Evolutionary conservation across 805 yeast species (phyloP).

Genomic region (Kuraishia piskuri): DNA sequence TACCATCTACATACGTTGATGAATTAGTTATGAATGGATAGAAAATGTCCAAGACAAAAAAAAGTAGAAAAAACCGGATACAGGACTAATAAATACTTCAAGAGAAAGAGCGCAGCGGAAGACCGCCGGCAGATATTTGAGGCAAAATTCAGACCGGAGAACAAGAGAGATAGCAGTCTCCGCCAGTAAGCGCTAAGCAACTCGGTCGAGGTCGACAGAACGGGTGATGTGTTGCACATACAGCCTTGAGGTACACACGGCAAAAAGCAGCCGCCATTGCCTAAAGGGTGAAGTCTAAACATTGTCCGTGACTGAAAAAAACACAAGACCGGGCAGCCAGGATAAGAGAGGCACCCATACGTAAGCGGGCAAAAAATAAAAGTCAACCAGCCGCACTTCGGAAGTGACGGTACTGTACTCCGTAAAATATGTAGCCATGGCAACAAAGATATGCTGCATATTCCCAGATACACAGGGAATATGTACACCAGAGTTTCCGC

Average conservation of each 20-base stretch:
- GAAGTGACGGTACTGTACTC: not conserved
- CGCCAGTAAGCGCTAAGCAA: not conserved
- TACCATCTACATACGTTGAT: not conserved
- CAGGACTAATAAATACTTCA: not conserved
- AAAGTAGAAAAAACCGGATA: not conserved
- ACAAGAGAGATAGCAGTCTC: not conserved
- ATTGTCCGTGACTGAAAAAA: not conserved
- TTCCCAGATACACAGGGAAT: not conserved
- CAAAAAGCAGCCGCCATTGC: not conserved
- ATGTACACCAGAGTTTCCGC: not conserved
- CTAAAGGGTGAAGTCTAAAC: not conserved
- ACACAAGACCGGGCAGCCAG: not conserved
- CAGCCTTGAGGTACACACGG: not conserved
- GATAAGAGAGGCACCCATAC: not conserved
- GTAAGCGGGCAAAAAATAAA: not conserved
- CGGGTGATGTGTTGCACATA: not conserved
- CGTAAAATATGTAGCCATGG: not conserved
- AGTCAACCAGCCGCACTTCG: not conserved
- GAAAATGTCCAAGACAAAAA: not conserved
- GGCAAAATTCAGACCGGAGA: not conserved
- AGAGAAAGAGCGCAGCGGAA: not conserved
- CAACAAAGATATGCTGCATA: not conserved
- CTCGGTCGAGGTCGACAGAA: not conserved
- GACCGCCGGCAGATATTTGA: not conserved
- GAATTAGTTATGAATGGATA: not conserved